Conservation (phyloP, 2,329 filamentous ascomycete genomes). For the Xylariaceae sp. region DNA sequence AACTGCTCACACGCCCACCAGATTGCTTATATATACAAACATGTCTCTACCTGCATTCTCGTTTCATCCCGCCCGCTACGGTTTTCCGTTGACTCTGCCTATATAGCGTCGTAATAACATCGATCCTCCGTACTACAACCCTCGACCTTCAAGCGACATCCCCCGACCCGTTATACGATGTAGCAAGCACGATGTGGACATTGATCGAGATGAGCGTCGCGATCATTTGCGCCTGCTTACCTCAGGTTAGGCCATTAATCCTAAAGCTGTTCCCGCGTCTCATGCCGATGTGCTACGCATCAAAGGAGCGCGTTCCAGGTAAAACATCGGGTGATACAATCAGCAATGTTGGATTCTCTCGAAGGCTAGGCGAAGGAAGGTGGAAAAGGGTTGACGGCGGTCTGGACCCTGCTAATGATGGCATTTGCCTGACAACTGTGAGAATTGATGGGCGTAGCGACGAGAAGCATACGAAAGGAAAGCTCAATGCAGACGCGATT, state of each 20-base stretch:
- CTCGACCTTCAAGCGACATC: constrained; percentile 31
- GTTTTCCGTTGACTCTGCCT: background rate
- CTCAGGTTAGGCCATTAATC: constrained; percentile 29
- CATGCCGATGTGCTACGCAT: constrained; percentile 20
- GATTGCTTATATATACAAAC: too few relatives aligned
- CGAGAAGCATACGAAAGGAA: constrained; percentile 13
- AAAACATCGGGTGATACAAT: too few relatives aligned
- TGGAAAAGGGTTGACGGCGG: constrained; percentile 17
- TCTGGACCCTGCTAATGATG: constrained; percentile 3
- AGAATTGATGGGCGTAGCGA: too few relatives aligned
- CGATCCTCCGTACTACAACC: constrained; percentile 37
- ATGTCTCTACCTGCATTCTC: background rate
- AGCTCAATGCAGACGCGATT: constrained; percentile 12
- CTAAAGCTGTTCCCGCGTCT: constrained; percentile 27
- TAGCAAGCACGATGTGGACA: constrained; percentile 34
- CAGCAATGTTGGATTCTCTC: too few relatives aligned
- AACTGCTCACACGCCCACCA: too few relatives aligned
- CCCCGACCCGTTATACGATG: constrained; percentile 28
- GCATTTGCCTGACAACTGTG: constrained; percentile 10
- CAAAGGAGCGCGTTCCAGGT: constrained; percentile 3
- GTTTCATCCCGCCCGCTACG: background rate
- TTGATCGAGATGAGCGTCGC: constrained; percentile 37
- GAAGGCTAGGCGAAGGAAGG: constrained; percentile 5
- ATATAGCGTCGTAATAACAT: constrained; percentile 28
- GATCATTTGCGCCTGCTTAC: constrained; percentile 35